Conservation (phyloP, 495 filamentous ascomycete genomes). For the Cercophora samala region DNA sequence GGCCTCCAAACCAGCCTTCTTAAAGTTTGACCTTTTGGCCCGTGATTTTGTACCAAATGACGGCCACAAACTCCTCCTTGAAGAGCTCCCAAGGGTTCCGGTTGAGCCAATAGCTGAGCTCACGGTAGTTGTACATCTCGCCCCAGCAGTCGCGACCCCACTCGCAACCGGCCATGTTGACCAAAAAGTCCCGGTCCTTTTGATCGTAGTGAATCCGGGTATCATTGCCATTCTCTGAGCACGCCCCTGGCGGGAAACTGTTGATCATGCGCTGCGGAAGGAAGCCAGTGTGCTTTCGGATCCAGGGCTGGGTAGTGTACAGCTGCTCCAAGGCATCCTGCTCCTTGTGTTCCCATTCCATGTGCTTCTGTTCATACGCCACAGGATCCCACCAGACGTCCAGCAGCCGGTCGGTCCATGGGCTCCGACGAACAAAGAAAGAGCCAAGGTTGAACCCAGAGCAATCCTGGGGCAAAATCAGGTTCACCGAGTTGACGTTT, state of each 20-base stretch:
- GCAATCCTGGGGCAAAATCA: conserved; percentile 92
- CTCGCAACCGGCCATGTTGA: conserved; percentile 98
- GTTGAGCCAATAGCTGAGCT: conserved; percentile 83
- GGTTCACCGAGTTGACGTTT: conserved; percentile 69
- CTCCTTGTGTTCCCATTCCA: conserved; percentile 99
- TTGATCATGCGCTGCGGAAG: conserved; percentile 90
- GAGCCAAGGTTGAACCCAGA: conserved; percentile 94
- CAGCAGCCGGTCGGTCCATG: conserved; percentile 87
- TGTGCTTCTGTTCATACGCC: conserved; percentile 96
- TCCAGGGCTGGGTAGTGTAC: conserved; percentile 89
- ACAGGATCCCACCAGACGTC: conserved; percentile 99
- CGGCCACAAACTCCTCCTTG: conserved; percentile 55
- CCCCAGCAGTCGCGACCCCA: conserved; percentile 97
- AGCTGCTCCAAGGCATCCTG: conserved; percentile 93
- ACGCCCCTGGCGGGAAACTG: conserved; percentile 87
- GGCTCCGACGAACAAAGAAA: conserved; percentile 81
- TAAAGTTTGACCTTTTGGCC: conserved; percentile 53
- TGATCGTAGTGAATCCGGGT: conserved; percentile 79
- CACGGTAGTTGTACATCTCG: conserved; percentile 91
- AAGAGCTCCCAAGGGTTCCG: conserved; percentile 72
- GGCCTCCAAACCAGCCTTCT: not conserved
- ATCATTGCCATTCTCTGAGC: conserved; percentile 68
- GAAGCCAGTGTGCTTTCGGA: conserved; percentile 83
- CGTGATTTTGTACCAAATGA: conserved; percentile 53
- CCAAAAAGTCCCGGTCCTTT: conserved; percentile 84